Evolutionary conservation across 768 basidiomycete species (phyloP).

Genomic region (Butyriboletus loyo): DNA sequence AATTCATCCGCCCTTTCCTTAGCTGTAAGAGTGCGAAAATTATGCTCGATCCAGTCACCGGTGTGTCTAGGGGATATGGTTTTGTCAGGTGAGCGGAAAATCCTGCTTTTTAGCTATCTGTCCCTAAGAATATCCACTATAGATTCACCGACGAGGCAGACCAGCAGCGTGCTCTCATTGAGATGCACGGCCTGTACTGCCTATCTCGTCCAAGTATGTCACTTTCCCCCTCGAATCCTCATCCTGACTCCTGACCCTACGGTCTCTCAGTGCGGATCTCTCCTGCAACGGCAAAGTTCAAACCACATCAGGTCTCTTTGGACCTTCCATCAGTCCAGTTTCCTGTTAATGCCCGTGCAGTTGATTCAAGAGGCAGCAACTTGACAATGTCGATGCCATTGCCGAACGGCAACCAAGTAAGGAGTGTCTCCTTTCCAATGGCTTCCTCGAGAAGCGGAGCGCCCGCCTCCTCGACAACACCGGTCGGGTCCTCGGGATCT

Average conservation of each 20-base stretch:
- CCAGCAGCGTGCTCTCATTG: constrained; percentile 84
- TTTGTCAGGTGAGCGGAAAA: constrained; percentile 69
- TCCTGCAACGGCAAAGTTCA: constrained; percentile 85
- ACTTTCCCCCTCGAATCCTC: neutral
- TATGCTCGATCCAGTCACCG: constrained; percentile 88
- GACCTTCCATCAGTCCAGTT: constrained; percentile 50
- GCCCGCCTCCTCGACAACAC: constrained; percentile 25
- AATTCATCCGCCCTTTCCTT: constrained; percentile 82
- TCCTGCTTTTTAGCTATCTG: constrained; percentile 3
- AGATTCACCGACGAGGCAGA: constrained; percentile 88
- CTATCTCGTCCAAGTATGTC: constrained; percentile 81
- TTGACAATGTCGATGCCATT: constrained; percentile 51
- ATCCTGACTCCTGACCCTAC: constrained; percentile 27
- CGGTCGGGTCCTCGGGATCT: constrained; percentile 41
- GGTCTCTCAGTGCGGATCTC: constrained; percentile 76
- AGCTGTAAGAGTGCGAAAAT: constrained; percentile 97
- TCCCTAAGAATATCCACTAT: constrained; percentile 8
- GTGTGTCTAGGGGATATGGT: constrained; percentile 87
- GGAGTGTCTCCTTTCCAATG: constrained; percentile 71
- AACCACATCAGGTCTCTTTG: constrained; percentile 48
- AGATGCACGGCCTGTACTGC: constrained; percentile 91
- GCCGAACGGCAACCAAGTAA: constrained; percentile 43
- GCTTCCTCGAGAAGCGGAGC: constrained; percentile 35
- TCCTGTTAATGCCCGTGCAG: constrained; percentile 25
- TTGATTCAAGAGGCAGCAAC: constrained; percentile 35